Evolutionary conservation across 2,329 filamentous ascomycete genomes (phyloP).

Genomic region (Diaporthe vaccinii): DNA sequence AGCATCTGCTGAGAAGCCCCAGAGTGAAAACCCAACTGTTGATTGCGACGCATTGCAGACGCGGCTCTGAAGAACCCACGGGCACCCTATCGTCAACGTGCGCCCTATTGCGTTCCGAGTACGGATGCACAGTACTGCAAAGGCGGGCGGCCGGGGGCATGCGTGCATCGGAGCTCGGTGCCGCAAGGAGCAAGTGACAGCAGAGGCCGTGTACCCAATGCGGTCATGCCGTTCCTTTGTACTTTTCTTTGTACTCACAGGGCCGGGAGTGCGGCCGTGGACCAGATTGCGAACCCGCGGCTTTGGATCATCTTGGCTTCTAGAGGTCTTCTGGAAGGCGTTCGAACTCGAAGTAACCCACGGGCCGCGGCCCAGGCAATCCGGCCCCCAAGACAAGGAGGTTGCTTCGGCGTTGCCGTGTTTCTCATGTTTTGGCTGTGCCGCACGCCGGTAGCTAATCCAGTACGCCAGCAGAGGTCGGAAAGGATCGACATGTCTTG

Average conservation of each 20-base stretch:
- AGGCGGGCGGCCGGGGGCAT: neutral
- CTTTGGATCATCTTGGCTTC: conserved; percentile 14
- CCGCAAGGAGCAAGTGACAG: conserved; percentile 24
- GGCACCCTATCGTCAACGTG: neutral
- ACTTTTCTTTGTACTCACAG: neutral
- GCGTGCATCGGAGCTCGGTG: conserved; percentile 26
- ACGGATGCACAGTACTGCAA: neutral
- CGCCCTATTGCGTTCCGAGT: neutral
- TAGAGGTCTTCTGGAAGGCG: conserved; percentile 31
- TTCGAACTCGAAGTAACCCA: neutral
- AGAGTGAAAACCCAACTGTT: neutral
- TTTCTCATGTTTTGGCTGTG: conserved; percentile 6
- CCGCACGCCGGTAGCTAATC: neutral
- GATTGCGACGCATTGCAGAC: neutral
- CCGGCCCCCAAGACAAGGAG: conserved; percentile 26
- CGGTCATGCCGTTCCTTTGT: conserved; percentile 15
- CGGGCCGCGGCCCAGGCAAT: neutral
- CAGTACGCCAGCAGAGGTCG: neutral
- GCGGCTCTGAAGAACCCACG: neutral
- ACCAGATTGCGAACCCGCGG: neutral
- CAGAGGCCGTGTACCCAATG: neutral
- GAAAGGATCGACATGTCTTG: conserved; percentile 1
- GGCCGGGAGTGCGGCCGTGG: neutral
- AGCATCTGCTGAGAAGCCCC: neutral
- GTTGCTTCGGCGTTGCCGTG: conserved; percentile 20